Conservation (phyloP, 345 rosid genomes). For the Heritiera fomes region DNA sequence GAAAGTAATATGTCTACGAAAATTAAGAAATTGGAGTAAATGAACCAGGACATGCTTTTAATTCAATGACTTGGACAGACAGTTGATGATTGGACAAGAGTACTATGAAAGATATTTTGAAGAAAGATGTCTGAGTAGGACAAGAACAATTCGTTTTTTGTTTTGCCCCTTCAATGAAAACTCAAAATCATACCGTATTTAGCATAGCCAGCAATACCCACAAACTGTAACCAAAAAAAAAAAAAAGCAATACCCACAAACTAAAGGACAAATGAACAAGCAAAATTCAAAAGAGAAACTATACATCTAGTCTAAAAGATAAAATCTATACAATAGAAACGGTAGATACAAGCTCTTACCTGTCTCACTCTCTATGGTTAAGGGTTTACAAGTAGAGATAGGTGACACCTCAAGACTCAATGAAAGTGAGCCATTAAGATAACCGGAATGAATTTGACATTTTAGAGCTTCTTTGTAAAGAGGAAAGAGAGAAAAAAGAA, state of each 20-base stretch:
- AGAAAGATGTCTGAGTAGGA: background rate
- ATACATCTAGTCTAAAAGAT: background rate
- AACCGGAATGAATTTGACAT: background rate
- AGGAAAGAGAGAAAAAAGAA: too few relatives aligned
- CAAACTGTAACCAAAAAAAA: too few relatives aligned
- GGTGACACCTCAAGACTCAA: background rate
- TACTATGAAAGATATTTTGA: background rate
- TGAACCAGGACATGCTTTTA: too few relatives aligned
- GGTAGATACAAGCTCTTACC: background rate
- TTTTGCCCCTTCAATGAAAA: background rate
- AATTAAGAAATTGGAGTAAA: too few relatives aligned
- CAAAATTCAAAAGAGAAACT: background rate
- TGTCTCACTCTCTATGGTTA: background rate
- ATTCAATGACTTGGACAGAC: background rate
- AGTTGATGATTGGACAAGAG: background rate
- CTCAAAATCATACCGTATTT: background rate
- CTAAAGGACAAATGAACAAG: background rate
- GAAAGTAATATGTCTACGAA: too few relatives aligned
- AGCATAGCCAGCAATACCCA: background rate
- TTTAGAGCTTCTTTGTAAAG: too few relatives aligned
- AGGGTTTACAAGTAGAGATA: background rate
- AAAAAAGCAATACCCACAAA: background rate
- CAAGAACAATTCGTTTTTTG: background rate
- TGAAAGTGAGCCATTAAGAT: background rate
- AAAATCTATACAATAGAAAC: background rate